A percentile compares a stretch with the other conserved stretches of the same genome.
Evolutionary conservation across 2,329 filamentous ascomycete genomes (phyloP).

Genomic region (Cytospora piceicola): DNA sequence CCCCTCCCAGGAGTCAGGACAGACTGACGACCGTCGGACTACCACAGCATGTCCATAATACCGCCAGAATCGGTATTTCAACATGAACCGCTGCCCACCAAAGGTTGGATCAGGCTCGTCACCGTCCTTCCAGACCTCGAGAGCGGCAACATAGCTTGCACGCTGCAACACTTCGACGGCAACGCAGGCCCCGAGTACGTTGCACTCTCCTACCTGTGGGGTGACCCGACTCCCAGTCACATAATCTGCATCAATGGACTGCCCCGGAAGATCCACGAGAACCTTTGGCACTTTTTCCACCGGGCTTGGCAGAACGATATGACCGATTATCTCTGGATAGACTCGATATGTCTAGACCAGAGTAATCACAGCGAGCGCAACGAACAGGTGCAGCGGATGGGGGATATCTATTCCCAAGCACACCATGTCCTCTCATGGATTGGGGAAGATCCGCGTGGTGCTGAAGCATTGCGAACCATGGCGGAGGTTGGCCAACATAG

Average conservation of each 20-base stretch:
- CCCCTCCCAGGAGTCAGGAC: not conserved
- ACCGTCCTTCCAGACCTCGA: conserved; percentile 4
- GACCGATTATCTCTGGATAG: conserved; percentile 12
- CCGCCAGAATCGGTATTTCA: not conserved
- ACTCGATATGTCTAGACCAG: conserved; percentile 20
- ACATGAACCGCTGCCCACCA: conserved; percentile 8
- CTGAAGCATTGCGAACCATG: conserved; percentile 9
- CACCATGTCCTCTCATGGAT: conserved; percentile 18
- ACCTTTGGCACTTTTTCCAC: conserved; percentile 15
- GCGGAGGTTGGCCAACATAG: not conserved
- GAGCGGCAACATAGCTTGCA: conserved; percentile 4
- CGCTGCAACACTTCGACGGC: conserved; percentile 2
- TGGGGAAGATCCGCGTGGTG: conserved; percentile 4
- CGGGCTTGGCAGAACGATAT: conserved; percentile 10
- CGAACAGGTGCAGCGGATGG: conserved; percentile 12
- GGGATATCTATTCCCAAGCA: conserved; percentile 14
- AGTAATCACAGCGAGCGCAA: conserved; percentile 13
- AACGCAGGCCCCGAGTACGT: conserved; percentile 5
- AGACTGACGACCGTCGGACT: not conserved
- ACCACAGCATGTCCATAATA: not conserved
- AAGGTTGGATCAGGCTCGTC: conserved; percentile 14
- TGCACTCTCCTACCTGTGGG: conserved; percentile 21
- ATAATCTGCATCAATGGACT: conserved; percentile 13
- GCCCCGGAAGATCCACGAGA: conserved; percentile 6
- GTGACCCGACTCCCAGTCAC: conserved; percentile 13